Conservation (phyloP, 2,329 filamentous ascomycete species). For the Aspergillus eucalypticola region DNA sequence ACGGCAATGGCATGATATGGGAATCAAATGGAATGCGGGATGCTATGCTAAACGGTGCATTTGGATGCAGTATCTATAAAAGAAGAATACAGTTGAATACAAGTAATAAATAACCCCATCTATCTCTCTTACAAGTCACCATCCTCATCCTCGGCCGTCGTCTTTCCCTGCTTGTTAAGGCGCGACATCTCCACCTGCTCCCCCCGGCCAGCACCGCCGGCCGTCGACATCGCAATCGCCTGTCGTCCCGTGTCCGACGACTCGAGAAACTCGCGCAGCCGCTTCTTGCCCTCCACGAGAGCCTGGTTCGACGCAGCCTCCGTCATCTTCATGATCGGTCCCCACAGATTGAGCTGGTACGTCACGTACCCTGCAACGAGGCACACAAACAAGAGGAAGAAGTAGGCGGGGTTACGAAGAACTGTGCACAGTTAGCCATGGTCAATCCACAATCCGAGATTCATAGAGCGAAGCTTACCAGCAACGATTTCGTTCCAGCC, state of each 20-base stretch:
- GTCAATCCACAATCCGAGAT: background rate
- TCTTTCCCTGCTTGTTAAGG: constrained; percentile 31
- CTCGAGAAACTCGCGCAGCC: constrained; percentile 85
- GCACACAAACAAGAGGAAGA: constrained; percentile 79
- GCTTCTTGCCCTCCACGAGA: constrained; percentile 86
- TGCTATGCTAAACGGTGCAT: background rate
- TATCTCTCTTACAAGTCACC: constrained; percentile 34
- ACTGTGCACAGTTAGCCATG: constrained; percentile 56
- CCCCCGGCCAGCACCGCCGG: constrained; percentile 32
- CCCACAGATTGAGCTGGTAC: constrained; percentile 91
- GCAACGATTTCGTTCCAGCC: constrained; percentile 99
- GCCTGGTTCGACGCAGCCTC: constrained; percentile 86
- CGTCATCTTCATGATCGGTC: constrained; percentile 92
- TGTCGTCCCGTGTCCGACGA: constrained; percentile 81
- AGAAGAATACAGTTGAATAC: constrained; percentile 7
- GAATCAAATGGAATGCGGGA: no score
- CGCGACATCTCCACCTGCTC: constrained; percentile 62
- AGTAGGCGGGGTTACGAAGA: constrained; percentile 88
- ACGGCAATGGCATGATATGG: no score
- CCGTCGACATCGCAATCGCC: constrained; percentile 72
- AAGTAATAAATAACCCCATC: constrained; percentile 12
- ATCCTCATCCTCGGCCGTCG: constrained; percentile 30
- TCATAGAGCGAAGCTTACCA: constrained; percentile 59
- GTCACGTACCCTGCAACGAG: constrained; percentile 81
- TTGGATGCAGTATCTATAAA: constrained; percentile 1